Evolutionary conservation across 306 rosid genomes (phyloP).

Genomic region (Cucumis hystrix): DNA sequence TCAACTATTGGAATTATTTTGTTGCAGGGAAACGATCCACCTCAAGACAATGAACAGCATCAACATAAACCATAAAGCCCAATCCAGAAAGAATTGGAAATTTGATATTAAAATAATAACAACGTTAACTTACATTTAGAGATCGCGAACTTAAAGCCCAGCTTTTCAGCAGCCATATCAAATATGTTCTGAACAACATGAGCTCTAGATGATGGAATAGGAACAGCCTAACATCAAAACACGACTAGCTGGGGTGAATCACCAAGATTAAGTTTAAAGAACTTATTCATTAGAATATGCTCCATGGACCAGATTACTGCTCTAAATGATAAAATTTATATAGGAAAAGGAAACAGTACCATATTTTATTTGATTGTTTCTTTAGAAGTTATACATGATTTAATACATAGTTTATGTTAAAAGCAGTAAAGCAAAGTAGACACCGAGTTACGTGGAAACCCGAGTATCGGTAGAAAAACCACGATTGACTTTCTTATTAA

Average conservation of each 20-base stretch:
- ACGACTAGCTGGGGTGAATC: conserved; percentile 1
- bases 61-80: background rate
- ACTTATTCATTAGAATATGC: background rate
- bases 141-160: conserved; percentile 51
- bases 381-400: background rate
- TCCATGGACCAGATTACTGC: background rate
- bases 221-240: conserved; percentile 50
- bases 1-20: background rate
- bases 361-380: background rate
- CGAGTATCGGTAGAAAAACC: too few species aligned
- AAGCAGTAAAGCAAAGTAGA: too few species aligned
- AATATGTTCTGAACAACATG: conserved; percentile 46
- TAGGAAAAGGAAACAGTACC: background rate
- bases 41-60: background rate
- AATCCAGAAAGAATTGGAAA: conserved; percentile 6
- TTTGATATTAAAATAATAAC: conserved; percentile 6
- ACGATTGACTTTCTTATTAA: too few species aligned
- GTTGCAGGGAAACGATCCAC: background rate
- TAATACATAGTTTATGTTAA: background rate
- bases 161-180: conserved; percentile 77
- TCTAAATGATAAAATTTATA: background rate
- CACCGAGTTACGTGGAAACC: too few species aligned
- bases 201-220: conserved; percentile 70
- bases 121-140: conserved; percentile 29
- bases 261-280: background rate